Percentiles rank a stretch among this genome's conserved stretches.
Evolutionary conservation across 169 alveolate genomes (phyloP).

Genomic region (Eimeria nieschulzi): DNA sequence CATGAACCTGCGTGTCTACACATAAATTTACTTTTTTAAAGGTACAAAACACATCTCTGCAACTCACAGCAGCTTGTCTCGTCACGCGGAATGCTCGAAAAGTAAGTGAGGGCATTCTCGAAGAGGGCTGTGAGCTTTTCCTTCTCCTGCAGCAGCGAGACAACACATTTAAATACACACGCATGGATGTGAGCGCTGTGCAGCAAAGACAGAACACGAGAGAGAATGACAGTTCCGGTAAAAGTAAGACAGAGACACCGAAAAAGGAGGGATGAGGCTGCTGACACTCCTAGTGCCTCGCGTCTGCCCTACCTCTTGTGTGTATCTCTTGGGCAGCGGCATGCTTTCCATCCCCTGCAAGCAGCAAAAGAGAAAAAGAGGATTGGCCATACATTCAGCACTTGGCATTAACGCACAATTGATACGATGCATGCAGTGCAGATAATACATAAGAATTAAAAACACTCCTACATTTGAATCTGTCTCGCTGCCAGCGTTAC

Average conservation of each 20-base stretch:
- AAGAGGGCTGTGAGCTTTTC: constrained; percentile 5
- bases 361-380: neutral
- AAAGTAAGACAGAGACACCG: neutral
- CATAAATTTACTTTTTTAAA: too few relatives aligned
- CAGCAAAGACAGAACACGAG: neutral
- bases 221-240: neutral
- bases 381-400: neutral
- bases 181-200: neutral
- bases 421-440: neutral
- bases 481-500: constrained; percentile 6
- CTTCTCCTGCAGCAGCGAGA: constrained; percentile 41
- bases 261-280: neutral
- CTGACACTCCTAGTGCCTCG: neutral
- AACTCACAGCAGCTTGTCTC: constrained; percentile 18
- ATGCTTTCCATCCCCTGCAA: constrained; percentile 3
- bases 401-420: neutral
- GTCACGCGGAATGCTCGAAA: constrained; percentile 11
- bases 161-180: neutral
- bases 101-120: constrained; percentile 16
- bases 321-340: constrained; percentile 18
- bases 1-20: too few relatives aligned
- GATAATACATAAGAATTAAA: neutral
- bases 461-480: neutral
- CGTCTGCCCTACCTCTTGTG: neutral
- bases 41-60: too few relatives aligned